Base-by-base conservation (phyloP, 2,329 filamentous ascomycete species). In the Colletotrichum zoysiae region DNA sequence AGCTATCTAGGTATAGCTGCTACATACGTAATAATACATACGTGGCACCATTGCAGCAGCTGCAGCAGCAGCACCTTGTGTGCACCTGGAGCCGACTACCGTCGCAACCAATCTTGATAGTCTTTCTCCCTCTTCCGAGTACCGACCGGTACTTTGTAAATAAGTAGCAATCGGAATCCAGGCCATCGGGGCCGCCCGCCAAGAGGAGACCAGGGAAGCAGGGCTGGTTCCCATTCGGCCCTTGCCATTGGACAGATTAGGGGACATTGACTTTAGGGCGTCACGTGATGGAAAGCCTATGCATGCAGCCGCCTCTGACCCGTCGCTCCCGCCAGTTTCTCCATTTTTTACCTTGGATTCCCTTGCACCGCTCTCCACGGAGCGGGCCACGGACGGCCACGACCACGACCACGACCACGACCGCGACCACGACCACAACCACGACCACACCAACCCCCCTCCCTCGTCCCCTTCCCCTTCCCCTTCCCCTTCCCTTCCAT, bases 271-370 rank as follows among this genome's bases (percentile, higher is more conserved):
- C 40, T 70, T 65, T 65, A 67, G 38, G 55, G 56, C 12, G 14
- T 71, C 69, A 73, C 70, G 70, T 73, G 70, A 73, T 12, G 14
- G 7, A 9, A 50, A n/a, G 50, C 55, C 40, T 46, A 73, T 73
- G 70, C 70, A 73, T 70, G 70, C 70, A 73, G 56, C 70, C 70
- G 68, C n/a, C 50, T 68, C 18, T 71, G 67, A 44, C 64, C 68
- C 68, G 70, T 70, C 66, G 67, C 50, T 73, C 70, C 70, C 70
- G 67, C 67, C 20, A 46, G 40, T 35, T 60, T 65, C 65, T 40
- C 70, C 70, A 65, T 60, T 61, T 73, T 69, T 73, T 72, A 50
- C 66, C 56, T 51, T 53, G 30, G 64, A 68, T 58, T 68, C 69
- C 68, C 69, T 68, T 68, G 69, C 35, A 57, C 55, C 33, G 11